Evolutionary conservation across 2,329 filamentous ascomycete genomes (phyloP).

Genomic region (Colletotrichum abscissum): DNA sequence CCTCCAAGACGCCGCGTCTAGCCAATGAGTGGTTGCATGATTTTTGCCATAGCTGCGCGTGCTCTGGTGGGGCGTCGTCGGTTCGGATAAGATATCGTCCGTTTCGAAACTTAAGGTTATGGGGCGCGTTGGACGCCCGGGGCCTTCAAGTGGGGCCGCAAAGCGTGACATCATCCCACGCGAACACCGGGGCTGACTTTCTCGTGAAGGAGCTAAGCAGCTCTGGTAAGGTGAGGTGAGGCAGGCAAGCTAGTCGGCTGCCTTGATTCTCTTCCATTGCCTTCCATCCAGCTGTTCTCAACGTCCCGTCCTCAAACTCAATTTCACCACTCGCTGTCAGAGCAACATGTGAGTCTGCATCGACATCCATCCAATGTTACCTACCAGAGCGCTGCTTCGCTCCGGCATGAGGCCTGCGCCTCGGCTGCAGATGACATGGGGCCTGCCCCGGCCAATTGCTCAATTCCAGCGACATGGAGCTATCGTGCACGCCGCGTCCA

Average conservation of each 20-base stretch:
- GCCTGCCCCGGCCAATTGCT: slow-evolving; percentile 1
- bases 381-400: slow-evolving; percentile 27
- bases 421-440: slow-evolving; percentile 9
- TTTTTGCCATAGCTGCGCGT: slow-evolving; percentile 24
- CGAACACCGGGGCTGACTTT: background rate
- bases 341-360: slow-evolving; percentile 17
- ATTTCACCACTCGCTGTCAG: background rate
- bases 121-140: background rate
- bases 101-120: slow-evolving; percentile 2
- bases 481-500: slow-evolving; percentile 15
- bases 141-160: slow-evolving; percentile 16
- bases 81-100: slow-evolving; percentile 29
- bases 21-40: slow-evolving; percentile 34
- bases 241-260: background rate
- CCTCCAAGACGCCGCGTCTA: slow-evolving; percentile 24
- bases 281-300: background rate
- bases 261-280: background rate
- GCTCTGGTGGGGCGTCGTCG: slow-evolving; percentile 8
- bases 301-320: background rate
- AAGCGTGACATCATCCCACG: slow-evolving; percentile 30
- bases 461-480: slow-evolving; percentile 9
- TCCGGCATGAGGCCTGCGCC: slow-evolving; percentile 9
- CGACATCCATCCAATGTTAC: slow-evolving; percentile 10
- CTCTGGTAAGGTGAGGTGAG: slow-evolving; percentile 5
- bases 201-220: slow-evolving; percentile 10